Percentiles rank a stretch among this genome's conserved stretches.
Conservation (phyloP, 2,329 filamentous ascomycete genomes). For the Fusarium buxicola region DNA sequence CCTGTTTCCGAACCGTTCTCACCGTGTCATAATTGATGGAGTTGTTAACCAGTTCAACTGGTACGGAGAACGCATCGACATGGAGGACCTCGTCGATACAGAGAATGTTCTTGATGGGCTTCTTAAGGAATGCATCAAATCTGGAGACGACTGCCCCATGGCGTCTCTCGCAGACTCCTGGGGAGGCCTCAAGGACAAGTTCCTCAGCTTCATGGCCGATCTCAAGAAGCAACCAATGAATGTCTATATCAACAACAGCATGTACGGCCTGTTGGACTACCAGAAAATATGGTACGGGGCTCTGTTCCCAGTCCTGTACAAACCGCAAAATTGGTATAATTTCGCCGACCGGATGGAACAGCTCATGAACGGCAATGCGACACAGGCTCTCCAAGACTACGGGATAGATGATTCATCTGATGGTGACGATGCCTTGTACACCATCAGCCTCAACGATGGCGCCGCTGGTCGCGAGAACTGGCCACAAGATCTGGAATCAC, state of each 20-base stretch:
- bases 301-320: conserved; percentile 55
- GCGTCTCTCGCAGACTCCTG: conserved; percentile 52
- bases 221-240: conserved; percentile 54
- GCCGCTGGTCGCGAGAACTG: conserved; percentile 41
- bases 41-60: conserved; percentile 51
- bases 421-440: conserved; percentile 43
- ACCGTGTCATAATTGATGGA: conserved; percentile 53
- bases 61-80: conserved; percentile 44
- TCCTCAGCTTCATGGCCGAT: conserved; percentile 49
- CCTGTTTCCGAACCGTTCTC: conserved; percentile 51
- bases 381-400: conserved; percentile 52
- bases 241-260: conserved; percentile 57
- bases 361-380: conserved; percentile 55
- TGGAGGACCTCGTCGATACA: conserved; percentile 47
- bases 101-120: conserved; percentile 49
- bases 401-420: conserved; percentile 33
- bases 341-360: conserved; percentile 51
- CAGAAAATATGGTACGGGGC: conserved; percentile 51
- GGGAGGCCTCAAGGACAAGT: conserved; percentile 48
- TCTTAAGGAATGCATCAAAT: conserved; percentile 53
- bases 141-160: conserved; percentile 59
- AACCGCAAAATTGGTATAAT: conserved; percentile 51
- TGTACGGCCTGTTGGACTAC: conserved; percentile 54
- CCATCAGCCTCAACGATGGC: conserved; percentile 47
- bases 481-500: conserved; percentile 48